A percentile compares a stretch with the other conserved stretches of the same genome.
phyloP scores from a whole-genome alignment of 331 rosid genomes.

The Rosa hybrid region DNA sequence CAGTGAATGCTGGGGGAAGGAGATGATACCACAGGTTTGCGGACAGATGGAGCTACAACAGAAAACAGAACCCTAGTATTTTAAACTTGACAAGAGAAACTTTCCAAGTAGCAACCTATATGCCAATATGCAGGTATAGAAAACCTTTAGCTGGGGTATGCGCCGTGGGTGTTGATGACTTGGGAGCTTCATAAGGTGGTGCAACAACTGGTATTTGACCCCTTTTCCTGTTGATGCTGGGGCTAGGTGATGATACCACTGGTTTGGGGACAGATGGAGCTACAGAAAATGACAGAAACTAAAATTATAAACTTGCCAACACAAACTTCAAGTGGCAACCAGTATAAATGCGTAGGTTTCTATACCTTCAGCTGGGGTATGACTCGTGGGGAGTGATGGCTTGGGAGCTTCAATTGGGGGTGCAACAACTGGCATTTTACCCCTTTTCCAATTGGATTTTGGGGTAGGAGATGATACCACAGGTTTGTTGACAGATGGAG shows the following conservation, averaged over 20 bases:
- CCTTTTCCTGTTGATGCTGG: slow-evolving; percentile 30
- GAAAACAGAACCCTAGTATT: background rate
- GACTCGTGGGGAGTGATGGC: slow-evolving; percentile 43
- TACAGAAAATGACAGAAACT: slow-evolving; percentile 21
- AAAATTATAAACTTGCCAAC: slow-evolving; percentile 5
- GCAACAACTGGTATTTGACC: slow-evolving; percentile 47
- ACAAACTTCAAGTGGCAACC: slow-evolving; percentile 11
- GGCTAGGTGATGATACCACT: background rate
- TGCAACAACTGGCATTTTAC: slow-evolving; percentile 47
- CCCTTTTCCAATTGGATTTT: slow-evolving; percentile 24
- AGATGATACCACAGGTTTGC: slow-evolving; percentile 24
- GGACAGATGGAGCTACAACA: slow-evolving; percentile 52
- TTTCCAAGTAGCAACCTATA: slow-evolving; percentile 17
- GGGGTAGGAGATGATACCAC: slow-evolving; percentile 35
- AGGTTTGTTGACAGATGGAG: slow-evolving; percentile 44
- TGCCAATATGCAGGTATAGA: slow-evolving; percentile 19
- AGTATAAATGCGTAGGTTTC: slow-evolving; percentile 13
- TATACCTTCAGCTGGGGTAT: slow-evolving; percentile 57
- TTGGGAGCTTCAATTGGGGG: slow-evolving; percentile 48
- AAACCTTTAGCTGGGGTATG: slow-evolving; percentile 63
- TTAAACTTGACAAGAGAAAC: background rate
- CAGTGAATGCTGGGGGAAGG: slow-evolving; percentile 38
- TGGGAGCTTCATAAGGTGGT: slow-evolving; percentile 50
- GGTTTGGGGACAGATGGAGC: slow-evolving; percentile 47
- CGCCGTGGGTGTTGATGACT: slow-evolving; percentile 42